Evolutionary conservation across 495 filamentous ascomycete genomes (phyloP).

Genomic region (Letharia columbiana): DNA sequence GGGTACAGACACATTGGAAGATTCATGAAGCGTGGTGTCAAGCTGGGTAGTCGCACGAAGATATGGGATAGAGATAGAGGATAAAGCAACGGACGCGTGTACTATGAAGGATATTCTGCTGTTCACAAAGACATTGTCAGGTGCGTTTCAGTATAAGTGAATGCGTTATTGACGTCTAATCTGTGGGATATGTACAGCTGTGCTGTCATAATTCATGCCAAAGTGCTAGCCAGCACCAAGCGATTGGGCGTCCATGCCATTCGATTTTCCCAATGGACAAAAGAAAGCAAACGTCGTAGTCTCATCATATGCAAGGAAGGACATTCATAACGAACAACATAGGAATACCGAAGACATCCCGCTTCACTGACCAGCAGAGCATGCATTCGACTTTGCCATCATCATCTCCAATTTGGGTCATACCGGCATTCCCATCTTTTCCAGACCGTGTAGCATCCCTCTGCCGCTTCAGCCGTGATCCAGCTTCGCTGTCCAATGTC

Average conservation of each 20-base stretch:
- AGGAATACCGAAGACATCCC: slow-evolving; percentile 96
- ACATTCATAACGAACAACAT: slow-evolving; percentile 96
- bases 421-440: slow-evolving; percentile 60
- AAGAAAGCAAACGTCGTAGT: background rate
- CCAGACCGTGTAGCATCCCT: slow-evolving; percentile 2
- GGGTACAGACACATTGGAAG: background rate
- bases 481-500: slow-evolving; percentile 34
- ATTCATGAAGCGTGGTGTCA: background rate
- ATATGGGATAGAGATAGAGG: background rate
- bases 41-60: background rate
- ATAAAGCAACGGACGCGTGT: background rate
- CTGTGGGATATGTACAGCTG: background rate
- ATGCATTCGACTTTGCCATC: slow-evolving; percentile 91
- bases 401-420: slow-evolving; percentile 51
- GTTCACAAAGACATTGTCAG: background rate
- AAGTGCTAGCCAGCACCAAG: background rate
- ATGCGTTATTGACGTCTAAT: background rate
- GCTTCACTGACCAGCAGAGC: slow-evolving; percentile 92
- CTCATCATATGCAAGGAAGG: slow-evolving; percentile 26
- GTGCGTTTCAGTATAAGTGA: background rate
- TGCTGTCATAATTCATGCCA: background rate
- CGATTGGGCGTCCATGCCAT: background rate
- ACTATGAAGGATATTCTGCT: background rate
- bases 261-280: background rate
- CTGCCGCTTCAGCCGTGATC: slow-evolving; percentile 26